phyloP scores from a whole-genome alignment of 164 flowering plant genomes.

The Macadamia integrifolia region DNA sequence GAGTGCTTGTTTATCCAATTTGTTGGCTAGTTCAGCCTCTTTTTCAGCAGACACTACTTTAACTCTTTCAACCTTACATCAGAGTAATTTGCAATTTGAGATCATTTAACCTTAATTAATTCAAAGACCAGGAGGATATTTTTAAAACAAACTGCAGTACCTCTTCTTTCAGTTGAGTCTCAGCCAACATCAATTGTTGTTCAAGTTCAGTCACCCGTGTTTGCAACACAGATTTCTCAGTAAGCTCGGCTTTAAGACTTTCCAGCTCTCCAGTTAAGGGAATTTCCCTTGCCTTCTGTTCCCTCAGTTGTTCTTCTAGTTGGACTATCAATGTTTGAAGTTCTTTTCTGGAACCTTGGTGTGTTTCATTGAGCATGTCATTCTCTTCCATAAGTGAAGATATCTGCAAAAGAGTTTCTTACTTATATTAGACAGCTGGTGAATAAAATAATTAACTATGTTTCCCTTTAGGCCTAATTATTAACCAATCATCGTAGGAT shows the following conservation, averaged over 20 bases:
- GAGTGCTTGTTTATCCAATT: constrained; percentile 36
- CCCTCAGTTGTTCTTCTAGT: constrained; percentile 55
- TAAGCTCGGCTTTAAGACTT: constrained; percentile 49
- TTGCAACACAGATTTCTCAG: constrained; percentile 47
- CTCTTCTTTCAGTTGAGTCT: constrained; percentile 56
- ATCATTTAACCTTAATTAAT: neutral
- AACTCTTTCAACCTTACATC: constrained; percentile 38
- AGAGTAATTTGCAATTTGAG: neutral
- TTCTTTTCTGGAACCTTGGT: constrained; percentile 54
- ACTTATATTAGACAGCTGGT: neutral
- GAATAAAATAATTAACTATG: too few species aligned
- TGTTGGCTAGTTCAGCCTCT: constrained; percentile 35
- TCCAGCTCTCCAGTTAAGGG: constrained; percentile 43
- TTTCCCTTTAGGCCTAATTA: neutral
- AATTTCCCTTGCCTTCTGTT: constrained; percentile 39
- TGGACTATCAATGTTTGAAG: constrained; percentile 46
- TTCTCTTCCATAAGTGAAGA: constrained; percentile 75
- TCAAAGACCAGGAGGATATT: neutral
- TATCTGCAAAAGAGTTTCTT: constrained; percentile 41
- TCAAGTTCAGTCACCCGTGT: constrained; percentile 53
- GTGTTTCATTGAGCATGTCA: constrained; percentile 44
- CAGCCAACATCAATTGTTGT: constrained; percentile 35
- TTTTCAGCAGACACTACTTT: constrained; percentile 31
- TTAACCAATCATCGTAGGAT: neutral
- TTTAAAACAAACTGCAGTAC: constrained; percentile 19